Evolutionary conservation across 106 monocot species (phyloP).

Genomic region (Dendrobium officinale): DNA sequence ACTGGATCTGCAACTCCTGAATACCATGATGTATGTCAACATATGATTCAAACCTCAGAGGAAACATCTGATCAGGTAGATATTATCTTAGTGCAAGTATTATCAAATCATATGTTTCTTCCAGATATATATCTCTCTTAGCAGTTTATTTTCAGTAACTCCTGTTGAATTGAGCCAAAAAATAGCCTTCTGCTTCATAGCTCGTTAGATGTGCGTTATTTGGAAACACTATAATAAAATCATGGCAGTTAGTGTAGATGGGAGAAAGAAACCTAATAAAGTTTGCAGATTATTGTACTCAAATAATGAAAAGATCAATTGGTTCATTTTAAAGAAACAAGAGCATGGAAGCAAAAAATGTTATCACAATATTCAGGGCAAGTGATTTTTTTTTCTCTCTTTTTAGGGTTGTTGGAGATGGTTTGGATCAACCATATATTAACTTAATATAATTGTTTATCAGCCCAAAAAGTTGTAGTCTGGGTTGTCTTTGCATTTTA

Average conservation of each 20-base stretch:
- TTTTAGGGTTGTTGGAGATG: too few relatives aligned
- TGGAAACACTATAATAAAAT: neutral
- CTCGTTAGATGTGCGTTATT: neutral
- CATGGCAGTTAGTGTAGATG: neutral
- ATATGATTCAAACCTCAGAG: constrained; percentile 8
- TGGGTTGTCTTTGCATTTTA: neutral
- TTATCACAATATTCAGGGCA: too few relatives aligned
- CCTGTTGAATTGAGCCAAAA: too few relatives aligned
- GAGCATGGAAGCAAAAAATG: too few relatives aligned
- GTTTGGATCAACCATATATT: too few relatives aligned
- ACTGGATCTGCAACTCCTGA: constrained; percentile 23
- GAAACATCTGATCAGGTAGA: constrained; percentile 27
- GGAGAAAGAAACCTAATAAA: too few relatives aligned
- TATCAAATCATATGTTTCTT: neutral
- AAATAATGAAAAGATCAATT: too few relatives aligned
- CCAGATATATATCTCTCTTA: neutral
- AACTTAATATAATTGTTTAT: neutral
- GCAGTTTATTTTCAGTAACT: neutral
- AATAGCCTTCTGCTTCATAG: neutral
- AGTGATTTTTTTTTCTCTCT: too few relatives aligned
- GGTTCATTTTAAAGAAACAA: too few relatives aligned
- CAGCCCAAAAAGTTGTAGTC: neutral
- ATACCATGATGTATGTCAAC: constrained; percentile 23
- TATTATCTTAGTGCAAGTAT: neutral
- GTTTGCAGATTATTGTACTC: too few relatives aligned